Percentiles rank a stretch among this genome's conserved stretches.
phyloP scores from a whole-genome alignment of 768 basidiomycete genomes.

The Lactarius pseudohatsudake region DNA sequence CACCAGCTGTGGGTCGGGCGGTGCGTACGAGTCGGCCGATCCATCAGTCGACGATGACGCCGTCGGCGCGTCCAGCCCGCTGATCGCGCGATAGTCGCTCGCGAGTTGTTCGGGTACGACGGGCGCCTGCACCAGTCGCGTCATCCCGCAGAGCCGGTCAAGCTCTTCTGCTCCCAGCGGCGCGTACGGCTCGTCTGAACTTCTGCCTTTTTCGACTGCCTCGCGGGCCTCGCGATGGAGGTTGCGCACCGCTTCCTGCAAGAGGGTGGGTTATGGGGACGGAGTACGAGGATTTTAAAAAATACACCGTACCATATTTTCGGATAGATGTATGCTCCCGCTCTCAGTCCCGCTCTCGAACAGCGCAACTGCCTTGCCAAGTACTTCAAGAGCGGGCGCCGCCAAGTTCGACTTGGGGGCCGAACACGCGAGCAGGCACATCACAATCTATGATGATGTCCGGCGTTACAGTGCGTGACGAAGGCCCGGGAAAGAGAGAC shows the following conservation, averaged over 20 bases:
- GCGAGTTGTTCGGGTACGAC: slow-evolving; percentile 14
- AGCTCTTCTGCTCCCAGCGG: slow-evolving; percentile 32
- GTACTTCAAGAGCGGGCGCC: slow-evolving; percentile 37
- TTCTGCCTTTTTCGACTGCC: slow-evolving; percentile 31
- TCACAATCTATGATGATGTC: slow-evolving; percentile 41
- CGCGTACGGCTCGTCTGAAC: slow-evolving; percentile 18
- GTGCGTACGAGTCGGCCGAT: slow-evolving; percentile 35
- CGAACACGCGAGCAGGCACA: slow-evolving; percentile 40
- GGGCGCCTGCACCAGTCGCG: slow-evolving; percentile 30
- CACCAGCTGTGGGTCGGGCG: slow-evolving; percentile 30
- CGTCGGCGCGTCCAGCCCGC: slow-evolving; percentile 18
- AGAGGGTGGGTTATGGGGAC: background rate
- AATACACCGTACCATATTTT: slow-evolving; percentile 22
- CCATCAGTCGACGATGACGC: slow-evolving; percentile 33
- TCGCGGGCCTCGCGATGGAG: slow-evolving; percentile 36
- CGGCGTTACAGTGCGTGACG: background rate
- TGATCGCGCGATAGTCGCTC: slow-evolving; percentile 21
- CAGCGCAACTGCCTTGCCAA: slow-evolving; percentile 36
- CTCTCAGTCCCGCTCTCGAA: slow-evolving; percentile 34
- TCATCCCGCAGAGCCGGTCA: slow-evolving; percentile 38
- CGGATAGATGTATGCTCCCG: slow-evolving; percentile 33
- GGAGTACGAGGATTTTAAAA: background rate
- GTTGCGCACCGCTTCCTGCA: slow-evolving; percentile 35
- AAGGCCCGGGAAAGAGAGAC: slow-evolving; percentile 31
- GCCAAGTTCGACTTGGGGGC: slow-evolving; percentile 41